A percentile compares a stretch with the other conserved stretches of the same genome.
These are phyloP conservation scores for Leccinum disarticulatum DNA, from an alignment of 768 basidiomycete species.

Conservation along the genomic window DNA sequence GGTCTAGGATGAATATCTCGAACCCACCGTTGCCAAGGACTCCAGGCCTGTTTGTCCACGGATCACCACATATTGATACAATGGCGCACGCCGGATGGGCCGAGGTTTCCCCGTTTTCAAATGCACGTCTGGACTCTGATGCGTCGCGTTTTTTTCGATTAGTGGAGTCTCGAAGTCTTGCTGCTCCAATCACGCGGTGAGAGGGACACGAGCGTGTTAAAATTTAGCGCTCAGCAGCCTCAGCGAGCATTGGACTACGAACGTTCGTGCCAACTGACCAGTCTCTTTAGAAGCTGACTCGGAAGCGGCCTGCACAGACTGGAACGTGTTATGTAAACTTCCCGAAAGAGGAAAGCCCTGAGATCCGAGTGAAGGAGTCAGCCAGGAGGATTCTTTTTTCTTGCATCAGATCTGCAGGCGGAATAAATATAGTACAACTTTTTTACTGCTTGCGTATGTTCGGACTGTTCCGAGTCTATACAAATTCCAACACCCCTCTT, in stretches of 20 bases:
- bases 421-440: not conserved
- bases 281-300: too few relatives aligned
- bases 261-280: not conserved
- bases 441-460: not conserved
- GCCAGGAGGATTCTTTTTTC: not conserved
- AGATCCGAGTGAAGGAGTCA: too few relatives aligned
- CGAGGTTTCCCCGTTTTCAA: not conserved
- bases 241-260: not conserved
- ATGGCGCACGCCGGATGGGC: too few relatives aligned
- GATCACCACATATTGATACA: not conserved
- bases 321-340: not conserved
- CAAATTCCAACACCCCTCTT: not conserved
- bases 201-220: not conserved
- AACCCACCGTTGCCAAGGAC: not conserved
- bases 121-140: not conserved
- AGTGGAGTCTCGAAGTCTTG: not conserved
- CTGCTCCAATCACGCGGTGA: not conserved
- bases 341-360: not conserved
- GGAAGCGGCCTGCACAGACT: too few relatives aligned
- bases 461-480: not conserved
- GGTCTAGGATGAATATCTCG: not conserved
- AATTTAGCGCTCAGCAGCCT: not conserved
- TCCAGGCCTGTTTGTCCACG: too few relatives aligned
- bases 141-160: not conserved
- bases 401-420: not conserved